These are phyloP conservation scores for Casaregolazyma suthepensis DNA, from an alignment of 1,139 yeast species.

Conservation along the genomic window DNA sequence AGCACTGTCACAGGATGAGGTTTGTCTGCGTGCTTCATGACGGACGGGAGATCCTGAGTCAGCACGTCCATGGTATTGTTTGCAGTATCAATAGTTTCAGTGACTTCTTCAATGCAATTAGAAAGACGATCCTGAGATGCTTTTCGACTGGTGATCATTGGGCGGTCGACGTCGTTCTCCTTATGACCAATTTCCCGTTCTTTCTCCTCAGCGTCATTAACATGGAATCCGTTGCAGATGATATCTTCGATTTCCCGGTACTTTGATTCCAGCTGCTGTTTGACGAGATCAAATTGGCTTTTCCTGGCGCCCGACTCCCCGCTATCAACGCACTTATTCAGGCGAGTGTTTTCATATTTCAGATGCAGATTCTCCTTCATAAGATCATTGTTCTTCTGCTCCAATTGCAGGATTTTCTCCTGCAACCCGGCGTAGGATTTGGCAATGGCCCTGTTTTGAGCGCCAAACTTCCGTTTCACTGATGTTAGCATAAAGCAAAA, in stretches of 20 bases:
- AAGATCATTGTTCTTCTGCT: slow-evolving; percentile 18
- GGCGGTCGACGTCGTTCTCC: not conserved
- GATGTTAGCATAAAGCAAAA: not conserved
- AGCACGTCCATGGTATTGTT: not conserved
- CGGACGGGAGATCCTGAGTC: not conserved
- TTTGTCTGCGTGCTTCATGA: not conserved
- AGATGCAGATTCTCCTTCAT: slow-evolving; percentile 23
- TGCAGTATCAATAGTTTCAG: slow-evolving; percentile 1
- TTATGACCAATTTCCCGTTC: not conserved
- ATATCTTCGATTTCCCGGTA: slow-evolving; percentile 13
- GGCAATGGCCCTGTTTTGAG: slow-evolving; percentile 27
- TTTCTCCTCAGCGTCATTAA: not conserved
- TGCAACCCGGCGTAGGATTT: slow-evolving; percentile 23
- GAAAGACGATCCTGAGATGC: slow-evolving; percentile 2
- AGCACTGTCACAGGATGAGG: not conserved
- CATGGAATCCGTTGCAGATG: slow-evolving; percentile 10
- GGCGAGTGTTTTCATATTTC: slow-evolving; percentile 19
- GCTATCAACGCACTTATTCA: slow-evolving; percentile 6
- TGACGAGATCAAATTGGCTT: slow-evolving; percentile 9
- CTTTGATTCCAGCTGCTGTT: slow-evolving; percentile 11
- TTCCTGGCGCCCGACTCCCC: not conserved
- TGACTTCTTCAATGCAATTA: slow-evolving; percentile 10
- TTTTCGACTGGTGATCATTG: slow-evolving; percentile 1
- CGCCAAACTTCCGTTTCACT: slow-evolving; percentile 21
- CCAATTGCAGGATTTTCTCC: slow-evolving; percentile 22